Evolutionary conservation across 495 filamentous ascomycete genomes (phyloP).

Genomic region (Coniosporium apollinis): DNA sequence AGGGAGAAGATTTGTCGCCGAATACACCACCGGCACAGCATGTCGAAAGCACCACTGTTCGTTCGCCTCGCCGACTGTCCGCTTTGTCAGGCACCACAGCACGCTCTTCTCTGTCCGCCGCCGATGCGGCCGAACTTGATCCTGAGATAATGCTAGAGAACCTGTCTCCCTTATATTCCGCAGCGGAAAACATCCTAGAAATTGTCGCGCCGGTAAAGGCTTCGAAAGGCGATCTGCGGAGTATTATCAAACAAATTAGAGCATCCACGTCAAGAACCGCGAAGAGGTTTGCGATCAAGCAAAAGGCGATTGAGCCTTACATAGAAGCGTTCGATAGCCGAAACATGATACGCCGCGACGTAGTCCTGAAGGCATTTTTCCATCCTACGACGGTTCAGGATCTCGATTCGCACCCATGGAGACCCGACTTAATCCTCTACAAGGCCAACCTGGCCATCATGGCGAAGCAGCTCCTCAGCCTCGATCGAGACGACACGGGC

Average conservation of each 20-base stretch:
- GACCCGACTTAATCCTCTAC: constrained; percentile 12
- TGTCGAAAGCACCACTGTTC: too few species aligned
- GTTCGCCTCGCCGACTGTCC: constrained; percentile 23
- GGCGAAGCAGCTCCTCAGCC: constrained; percentile 3
- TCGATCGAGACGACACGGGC: constrained; percentile 1
- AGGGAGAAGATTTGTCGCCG: too few species aligned
- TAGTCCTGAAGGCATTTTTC: constrained; percentile 9
- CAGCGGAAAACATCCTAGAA: constrained; percentile 3
- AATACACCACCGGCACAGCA: too few species aligned
- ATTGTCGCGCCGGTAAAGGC: constrained; percentile 6
- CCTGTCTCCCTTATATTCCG: constrained; percentile 5
- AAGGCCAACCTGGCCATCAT: constrained; percentile 11
- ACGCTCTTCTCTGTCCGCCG: constrained; percentile 20
- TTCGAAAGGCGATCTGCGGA: not conserved
- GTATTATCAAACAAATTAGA: not conserved
- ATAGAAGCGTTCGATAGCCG: constrained; percentile 5
- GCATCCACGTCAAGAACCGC: not conserved
- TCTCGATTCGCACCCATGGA: constrained; percentile 6
- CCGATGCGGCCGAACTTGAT: constrained; percentile 16
- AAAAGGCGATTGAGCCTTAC: constrained; percentile 3
- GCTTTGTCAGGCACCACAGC: constrained; percentile 28
- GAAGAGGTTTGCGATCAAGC: constrained; percentile 7
- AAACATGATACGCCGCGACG: constrained; percentile 8
- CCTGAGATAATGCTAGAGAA: constrained; percentile 7
- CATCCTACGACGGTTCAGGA: constrained; percentile 2